Conservation (phyloP, 1,284 basidiomycete species). For the Cystobasidium sp. region DNA sequence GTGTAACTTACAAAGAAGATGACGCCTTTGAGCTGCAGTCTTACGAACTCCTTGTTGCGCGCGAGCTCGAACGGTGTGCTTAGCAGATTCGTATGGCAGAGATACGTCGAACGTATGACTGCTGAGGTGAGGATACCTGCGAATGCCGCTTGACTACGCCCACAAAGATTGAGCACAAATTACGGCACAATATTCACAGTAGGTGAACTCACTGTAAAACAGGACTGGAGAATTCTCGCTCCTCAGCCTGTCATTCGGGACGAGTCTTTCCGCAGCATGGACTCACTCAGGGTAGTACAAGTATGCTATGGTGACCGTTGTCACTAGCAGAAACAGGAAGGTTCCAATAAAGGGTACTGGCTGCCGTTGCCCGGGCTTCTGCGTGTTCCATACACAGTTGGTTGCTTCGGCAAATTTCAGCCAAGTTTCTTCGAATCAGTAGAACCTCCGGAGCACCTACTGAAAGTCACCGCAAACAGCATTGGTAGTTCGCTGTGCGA, state of each 20-base stretch:
- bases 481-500: conserved; percentile 32
- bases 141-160: conserved; percentile 30
- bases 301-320: conserved; percentile 26
- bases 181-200: neutral
- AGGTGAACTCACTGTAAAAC: conserved; percentile 34
- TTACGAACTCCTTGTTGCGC: conserved; percentile 34
- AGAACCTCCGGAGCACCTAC: neutral
- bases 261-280: neutral
- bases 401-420: conserved; percentile 6
- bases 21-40: conserved; percentile 16
- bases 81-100: conserved; percentile 28
- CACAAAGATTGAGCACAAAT: too few species aligned
- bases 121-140: conserved; percentile 23
- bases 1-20: conserved; percentile 21
- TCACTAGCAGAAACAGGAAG: conserved; percentile 12
- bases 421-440: neutral
- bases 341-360: conserved; percentile 27
- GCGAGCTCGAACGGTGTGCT: conserved; percentile 29
- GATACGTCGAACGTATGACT: conserved; percentile 21
- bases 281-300: conserved; percentile 35
- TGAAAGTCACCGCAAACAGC: conserved; percentile 36
- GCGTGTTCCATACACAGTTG: conserved; percentile 39
- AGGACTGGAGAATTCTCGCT: conserved; percentile 13
- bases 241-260: neutral
- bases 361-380: conserved; percentile 28